Percentiles rank a stretch among this genome's conserved stretches.
These are phyloP conservation scores for Penicillium sclerotiorum DNA, from an alignment of 2,329 filamentous ascomycete species.

Conservation along the genomic window DNA sequence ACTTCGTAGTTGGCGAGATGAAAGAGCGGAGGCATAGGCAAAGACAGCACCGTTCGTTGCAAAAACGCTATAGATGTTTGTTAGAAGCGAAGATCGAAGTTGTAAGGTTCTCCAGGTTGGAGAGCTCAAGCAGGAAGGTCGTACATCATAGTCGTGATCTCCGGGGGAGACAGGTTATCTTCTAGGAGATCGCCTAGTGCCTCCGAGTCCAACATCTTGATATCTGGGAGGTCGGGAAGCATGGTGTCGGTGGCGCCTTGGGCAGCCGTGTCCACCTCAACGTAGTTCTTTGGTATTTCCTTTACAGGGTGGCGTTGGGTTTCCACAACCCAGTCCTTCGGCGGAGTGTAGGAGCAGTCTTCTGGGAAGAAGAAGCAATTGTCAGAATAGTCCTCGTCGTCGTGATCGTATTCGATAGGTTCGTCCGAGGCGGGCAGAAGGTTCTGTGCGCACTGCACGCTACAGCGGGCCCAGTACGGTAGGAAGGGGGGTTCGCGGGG, in stretches of 20 bases:
- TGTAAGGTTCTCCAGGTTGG: too few species aligned
- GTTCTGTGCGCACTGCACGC: conserved; percentile 43
- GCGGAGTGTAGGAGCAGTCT: conserved; percentile 44
- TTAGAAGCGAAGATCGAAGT: neutral
- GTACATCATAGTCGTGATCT: conserved; percentile 48
- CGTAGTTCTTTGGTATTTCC: conserved; percentile 10
- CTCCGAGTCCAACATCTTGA: conserved; percentile 48
- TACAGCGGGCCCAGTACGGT: conserved; percentile 44
- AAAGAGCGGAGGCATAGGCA: conserved; percentile 43
- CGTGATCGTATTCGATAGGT: conserved; percentile 47
- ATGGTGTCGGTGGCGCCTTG: conserved; percentile 35
- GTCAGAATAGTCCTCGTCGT: conserved; percentile 46
- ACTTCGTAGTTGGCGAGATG: conserved; percentile 44
- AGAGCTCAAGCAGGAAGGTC: neutral
- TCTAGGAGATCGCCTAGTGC: conserved; percentile 45
- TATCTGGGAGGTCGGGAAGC: conserved; percentile 46
- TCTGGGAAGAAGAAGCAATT: conserved; percentile 50
- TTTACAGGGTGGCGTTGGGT: conserved; percentile 17
- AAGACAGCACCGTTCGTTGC: conserved; percentile 49
- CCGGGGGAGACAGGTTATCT: conserved; percentile 47
- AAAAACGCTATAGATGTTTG: conserved; percentile 37
- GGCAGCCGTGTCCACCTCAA: conserved; percentile 16
- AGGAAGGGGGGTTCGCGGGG: conserved; percentile 29
- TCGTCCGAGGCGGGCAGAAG: conserved; percentile 43
- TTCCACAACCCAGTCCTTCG: conserved; percentile 33